Evolutionary conservation across 352 stramenopile species (phyloP).

Genomic region (Globisporangium cystogenes): DNA sequence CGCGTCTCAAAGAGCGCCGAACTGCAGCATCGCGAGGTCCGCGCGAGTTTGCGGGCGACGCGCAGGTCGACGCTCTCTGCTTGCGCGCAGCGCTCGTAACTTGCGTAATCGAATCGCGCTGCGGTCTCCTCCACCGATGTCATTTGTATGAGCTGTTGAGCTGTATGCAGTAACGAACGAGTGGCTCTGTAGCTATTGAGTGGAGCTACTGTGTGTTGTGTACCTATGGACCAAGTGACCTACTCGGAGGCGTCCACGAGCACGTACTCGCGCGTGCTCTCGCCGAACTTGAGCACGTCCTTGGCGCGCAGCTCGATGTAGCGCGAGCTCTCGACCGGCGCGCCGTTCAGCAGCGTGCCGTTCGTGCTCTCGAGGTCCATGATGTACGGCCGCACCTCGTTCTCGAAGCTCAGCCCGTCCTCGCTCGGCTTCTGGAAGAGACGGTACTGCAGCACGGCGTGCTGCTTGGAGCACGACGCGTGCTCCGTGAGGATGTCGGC

Average conservation of each 20-base stretch:
- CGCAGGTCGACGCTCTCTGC: too few relatives aligned
- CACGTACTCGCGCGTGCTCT: constrained; percentile 97
- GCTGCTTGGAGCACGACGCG: constrained; percentile 95
- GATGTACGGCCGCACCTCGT: constrained; percentile 92
- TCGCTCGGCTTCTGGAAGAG: constrained; percentile 64
- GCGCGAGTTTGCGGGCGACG: too few relatives aligned
- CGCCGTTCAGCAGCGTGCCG: constrained; percentile 96
- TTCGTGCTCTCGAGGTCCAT: constrained; percentile 98
- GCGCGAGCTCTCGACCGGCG: constrained; percentile 88
- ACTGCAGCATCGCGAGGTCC: too few relatives aligned
- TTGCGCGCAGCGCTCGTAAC: too few relatives aligned
- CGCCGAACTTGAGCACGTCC: constrained; percentile 96
- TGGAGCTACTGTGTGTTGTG: too few relatives aligned
- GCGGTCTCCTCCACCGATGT: too few relatives aligned
- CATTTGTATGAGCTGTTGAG: too few relatives aligned
- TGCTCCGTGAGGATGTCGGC: constrained; percentile 95
- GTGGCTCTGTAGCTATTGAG: neutral
- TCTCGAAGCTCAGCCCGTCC: constrained; percentile 48
- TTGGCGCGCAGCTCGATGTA: constrained; percentile 96
- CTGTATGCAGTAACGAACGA: too few relatives aligned
- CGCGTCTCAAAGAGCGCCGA: too few relatives aligned
- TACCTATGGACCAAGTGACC: too few relatives aligned
- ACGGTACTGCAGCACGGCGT: constrained; percentile 96
- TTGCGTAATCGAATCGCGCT: too few relatives aligned
- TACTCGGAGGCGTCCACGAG: constrained; percentile 72